phyloP scores from a whole-genome alignment of 805 yeast genomes.

The Pichia nakasei region DNA sequence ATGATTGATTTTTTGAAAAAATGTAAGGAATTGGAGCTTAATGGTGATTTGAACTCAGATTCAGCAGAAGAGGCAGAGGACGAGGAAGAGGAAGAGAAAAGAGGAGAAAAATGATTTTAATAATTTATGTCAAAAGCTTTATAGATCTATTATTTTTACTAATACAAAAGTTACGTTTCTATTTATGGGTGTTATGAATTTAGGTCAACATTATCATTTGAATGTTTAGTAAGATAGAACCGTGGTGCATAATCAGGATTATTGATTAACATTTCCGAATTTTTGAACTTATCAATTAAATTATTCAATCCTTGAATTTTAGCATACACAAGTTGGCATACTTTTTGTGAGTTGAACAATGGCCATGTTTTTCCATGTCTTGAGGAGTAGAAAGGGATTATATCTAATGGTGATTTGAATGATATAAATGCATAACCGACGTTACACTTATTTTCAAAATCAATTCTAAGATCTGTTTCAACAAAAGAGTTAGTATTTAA shows the following conservation, averaged over 20 bases:
- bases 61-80: background rate
- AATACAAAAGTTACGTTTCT: too few species aligned
- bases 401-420: conserved; percentile 35
- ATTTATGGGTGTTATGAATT: too few species aligned
- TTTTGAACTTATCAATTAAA: conserved; percentile 39
- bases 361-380: conserved; percentile 42
- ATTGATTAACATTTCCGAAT: conserved; percentile 39
- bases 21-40: conserved; percentile 27
- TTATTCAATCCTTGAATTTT: conserved; percentile 40
- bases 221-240: conserved; percentile 38
- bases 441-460: conserved; percentile 43
- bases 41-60: background rate
- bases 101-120: background rate
- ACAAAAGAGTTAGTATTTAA: conserved; percentile 5
- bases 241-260: conserved; percentile 40
- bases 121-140: background rate
- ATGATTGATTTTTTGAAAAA: conserved; percentile 61
- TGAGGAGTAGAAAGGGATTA: conserved; percentile 35
- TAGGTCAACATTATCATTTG: conserved; percentile 32
- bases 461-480: conserved; percentile 36
- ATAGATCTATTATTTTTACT: background rate
- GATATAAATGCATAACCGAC: conserved; percentile 50
- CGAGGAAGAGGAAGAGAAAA: too few species aligned
- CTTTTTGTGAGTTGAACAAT: conserved; percentile 38
- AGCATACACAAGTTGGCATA: conserved; percentile 44